These are phyloP conservation scores for Lumnitzera racemosa DNA, from an alignment of 345 rosid genomes.

Conservation along the genomic window DNA sequence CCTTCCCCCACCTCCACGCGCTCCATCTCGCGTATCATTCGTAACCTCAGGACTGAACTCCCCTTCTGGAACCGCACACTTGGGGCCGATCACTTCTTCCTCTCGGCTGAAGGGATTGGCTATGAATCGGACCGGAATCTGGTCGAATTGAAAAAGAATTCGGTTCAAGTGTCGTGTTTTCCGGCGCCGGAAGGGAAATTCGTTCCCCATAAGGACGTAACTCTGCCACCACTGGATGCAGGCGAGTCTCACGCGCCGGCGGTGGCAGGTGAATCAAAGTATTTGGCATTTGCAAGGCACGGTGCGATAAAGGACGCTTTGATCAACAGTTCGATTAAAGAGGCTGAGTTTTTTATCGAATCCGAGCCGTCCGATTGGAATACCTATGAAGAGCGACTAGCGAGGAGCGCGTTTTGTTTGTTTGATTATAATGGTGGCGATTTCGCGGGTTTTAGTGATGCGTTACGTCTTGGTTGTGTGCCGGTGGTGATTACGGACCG, in stretches of 20 bases:
- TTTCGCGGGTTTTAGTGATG: conserved; percentile 32
- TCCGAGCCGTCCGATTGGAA: conserved; percentile 31
- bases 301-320: conserved; percentile 20
- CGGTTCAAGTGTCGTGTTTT: conserved; percentile 54
- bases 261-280: conserved; percentile 3
- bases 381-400: conserved; percentile 19
- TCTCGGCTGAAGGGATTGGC: conserved; percentile 33
- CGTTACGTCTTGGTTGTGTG: conserved; percentile 48
- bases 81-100: conserved; percentile 53
- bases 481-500: conserved; percentile 47
- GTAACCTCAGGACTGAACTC: conserved; percentile 19
- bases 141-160: conserved; percentile 55
- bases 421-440: conserved; percentile 31
- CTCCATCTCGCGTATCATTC: conserved; percentile 23
- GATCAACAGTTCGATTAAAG: conserved; percentile 18
- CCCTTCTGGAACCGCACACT: conserved; percentile 68
- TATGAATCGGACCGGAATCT: conserved; percentile 38
- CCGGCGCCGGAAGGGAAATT: conserved; percentile 30
- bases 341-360: conserved; percentile 37
- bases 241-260: conserved; percentile 15
- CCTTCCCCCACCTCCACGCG: conserved; percentile 27
- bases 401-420: conserved; percentile 39
- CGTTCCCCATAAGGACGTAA: conserved; percentile 51
- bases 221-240: conserved; percentile 33
- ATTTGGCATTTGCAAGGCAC: conserved; percentile 26